Conservation (phyloP, 176 grass and related monocot genomes). For the Oryza officinalis region DNA sequence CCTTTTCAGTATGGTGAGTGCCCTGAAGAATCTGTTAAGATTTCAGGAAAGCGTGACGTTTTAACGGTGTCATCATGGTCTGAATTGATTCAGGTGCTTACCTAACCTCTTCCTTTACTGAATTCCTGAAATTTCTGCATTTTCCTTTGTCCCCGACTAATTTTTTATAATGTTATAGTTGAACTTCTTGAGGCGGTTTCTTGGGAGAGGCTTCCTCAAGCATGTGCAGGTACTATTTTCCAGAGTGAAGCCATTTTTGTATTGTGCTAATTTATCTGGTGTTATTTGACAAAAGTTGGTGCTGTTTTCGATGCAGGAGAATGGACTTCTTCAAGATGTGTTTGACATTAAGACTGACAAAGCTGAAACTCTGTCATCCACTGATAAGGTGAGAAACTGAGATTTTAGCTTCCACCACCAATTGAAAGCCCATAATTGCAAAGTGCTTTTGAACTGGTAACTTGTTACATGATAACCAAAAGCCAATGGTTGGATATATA, state of each 20-base stretch:
- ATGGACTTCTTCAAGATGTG: constrained; percentile 81
- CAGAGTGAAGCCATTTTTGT: constrained; percentile 1
- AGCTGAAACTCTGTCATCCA: constrained; percentile 60
- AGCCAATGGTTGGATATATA: background rate
- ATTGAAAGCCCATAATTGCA: background rate
- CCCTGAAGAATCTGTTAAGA: constrained; percentile 75
- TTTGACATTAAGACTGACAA: constrained; percentile 74
- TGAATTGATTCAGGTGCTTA: constrained; percentile 77
- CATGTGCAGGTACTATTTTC: constrained; percentile 61
- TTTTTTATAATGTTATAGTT: constrained; percentile 60
- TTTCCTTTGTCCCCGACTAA: constrained; percentile 8
- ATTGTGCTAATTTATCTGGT: constrained; percentile 1
- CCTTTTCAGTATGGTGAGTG: constrained; percentile 57
- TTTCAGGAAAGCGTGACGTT: constrained; percentile 70
- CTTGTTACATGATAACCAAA: background rate
- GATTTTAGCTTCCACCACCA: background rate
- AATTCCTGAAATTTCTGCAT: background rate
- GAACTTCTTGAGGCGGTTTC: constrained; percentile 82
- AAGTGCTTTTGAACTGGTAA: background rate
- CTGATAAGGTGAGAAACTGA: constrained; percentile 57
- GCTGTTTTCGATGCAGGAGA: constrained; percentile 58
- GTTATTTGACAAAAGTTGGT: background rate
- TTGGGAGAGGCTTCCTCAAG: constrained; percentile 91
- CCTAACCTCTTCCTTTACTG: background rate
- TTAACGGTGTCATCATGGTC: constrained; percentile 85